Evolutionary conservation across 2,329 filamentous ascomycete species (phyloP).

Genomic region (Fusarium protoensiforme): DNA sequence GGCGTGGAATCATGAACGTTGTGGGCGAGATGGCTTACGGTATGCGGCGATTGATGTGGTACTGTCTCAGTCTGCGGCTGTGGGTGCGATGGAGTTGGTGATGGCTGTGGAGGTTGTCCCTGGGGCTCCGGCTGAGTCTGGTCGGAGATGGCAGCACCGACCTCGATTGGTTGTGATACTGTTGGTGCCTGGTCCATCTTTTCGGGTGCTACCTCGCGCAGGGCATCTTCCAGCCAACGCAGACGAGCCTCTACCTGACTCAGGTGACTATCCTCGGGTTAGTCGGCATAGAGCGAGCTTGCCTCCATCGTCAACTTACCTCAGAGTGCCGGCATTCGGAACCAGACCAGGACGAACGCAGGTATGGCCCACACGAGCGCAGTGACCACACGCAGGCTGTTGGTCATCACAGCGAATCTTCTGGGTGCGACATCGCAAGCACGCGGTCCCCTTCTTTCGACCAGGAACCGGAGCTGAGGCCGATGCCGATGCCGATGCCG

Average conservation of each 20-base stretch:
- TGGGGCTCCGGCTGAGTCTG: not conserved
- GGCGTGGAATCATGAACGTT: not conserved
- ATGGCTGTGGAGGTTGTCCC: not conserved
- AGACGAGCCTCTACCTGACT: constrained; percentile 14
- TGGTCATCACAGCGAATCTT: constrained; percentile 48
- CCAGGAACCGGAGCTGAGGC: constrained; percentile 3
- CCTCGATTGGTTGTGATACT: not conserved
- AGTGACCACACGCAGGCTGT: constrained; percentile 44
- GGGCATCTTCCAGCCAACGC: constrained; percentile 13
- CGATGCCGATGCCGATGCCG: too few species aligned
- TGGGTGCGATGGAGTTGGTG: not conserved
- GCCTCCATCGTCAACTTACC: not conserved
- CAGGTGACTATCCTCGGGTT: constrained; percentile 2
- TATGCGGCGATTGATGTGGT: not conserved
- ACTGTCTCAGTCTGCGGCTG: not conserved
- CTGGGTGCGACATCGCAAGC: constrained; percentile 46
- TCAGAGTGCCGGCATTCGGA: not conserved
- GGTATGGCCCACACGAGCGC: constrained; percentile 42
- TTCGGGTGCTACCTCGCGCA: constrained; percentile 14
- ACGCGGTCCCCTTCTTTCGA: constrained; percentile 47
- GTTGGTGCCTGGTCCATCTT: constrained; percentile 17
- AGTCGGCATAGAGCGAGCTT: not conserved
- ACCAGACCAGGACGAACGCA: constrained; percentile 40
- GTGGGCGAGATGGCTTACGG: not conserved
- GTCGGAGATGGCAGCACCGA: not conserved